Percentiles rank a stretch among this genome's conserved stretches.
phyloP scores from a whole-genome alignment of 306 rosid species.

The Citrullus mucosospermus region DNA sequence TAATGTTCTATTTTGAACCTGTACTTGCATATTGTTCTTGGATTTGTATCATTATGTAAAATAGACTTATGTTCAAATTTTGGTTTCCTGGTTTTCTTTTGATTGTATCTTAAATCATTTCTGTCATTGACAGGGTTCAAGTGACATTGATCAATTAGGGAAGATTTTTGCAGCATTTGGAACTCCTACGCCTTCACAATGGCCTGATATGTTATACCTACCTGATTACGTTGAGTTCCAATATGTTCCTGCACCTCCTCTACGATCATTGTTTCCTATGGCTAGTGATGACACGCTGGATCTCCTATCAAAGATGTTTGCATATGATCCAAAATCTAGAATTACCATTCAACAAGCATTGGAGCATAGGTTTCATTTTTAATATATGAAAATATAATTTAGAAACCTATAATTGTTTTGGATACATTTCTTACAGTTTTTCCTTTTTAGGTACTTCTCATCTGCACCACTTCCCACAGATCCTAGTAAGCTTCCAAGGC shows the following conservation, averaged over 20 bases:
- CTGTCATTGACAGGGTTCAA: conserved; percentile 54
- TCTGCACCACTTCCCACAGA: conserved; percentile 74
- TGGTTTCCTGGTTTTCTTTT: background rate
- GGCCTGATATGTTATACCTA: conserved; percentile 85
- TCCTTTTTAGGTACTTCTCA: conserved; percentile 54
- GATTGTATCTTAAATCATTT: conserved; percentile 6
- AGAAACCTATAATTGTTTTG: background rate
- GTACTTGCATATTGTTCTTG: background rate
- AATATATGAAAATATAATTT: conserved; percentile 7
- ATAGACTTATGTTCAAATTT: background rate
- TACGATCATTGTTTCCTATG: conserved; percentile 74
- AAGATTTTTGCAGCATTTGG: conserved; percentile 91
- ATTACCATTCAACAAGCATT: conserved; percentile 82
- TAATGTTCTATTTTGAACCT: background rate
- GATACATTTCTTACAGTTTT: conserved; percentile 7
- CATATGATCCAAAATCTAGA: conserved; percentile 87
- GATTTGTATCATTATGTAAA: background rate
- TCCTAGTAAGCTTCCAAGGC: conserved; percentile 91
- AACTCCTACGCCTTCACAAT: conserved; percentile 82
- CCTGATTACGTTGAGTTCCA: conserved; percentile 96
- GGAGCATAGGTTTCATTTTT: conserved; percentile 63
- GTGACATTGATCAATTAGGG: conserved; percentile 95
- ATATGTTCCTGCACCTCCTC: conserved; percentile 70
- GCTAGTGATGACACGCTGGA: conserved; percentile 89
- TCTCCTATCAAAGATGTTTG: conserved; percentile 82